Conservation (phyloP, 78 protist species). For the Trichosphaerium sp. region DNA sequence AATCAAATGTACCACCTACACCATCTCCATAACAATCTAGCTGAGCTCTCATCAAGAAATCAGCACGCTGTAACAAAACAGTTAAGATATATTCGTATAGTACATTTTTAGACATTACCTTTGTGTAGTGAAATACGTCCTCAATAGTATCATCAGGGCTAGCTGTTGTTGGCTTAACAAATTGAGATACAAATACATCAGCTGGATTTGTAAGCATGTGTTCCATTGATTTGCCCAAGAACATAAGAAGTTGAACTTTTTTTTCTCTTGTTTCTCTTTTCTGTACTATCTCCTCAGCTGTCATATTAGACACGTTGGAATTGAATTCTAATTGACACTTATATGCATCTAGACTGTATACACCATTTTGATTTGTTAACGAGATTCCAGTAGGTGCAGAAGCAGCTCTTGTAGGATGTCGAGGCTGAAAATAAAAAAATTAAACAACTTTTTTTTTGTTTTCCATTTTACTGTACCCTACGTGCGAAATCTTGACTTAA, state of each 20-base stretch:
- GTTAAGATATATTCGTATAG: neutral
- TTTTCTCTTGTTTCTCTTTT: too few relatives aligned
- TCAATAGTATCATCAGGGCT: neutral
- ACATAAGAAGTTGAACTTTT: slow-evolving; percentile 15
- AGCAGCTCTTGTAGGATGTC: too few relatives aligned
- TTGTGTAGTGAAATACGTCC: slow-evolving; percentile 7
- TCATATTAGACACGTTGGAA: too few relatives aligned
- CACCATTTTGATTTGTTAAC: too few relatives aligned
- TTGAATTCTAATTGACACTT: too few relatives aligned
- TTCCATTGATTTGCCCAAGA: slow-evolving; percentile 52
- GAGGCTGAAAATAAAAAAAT: too few relatives aligned
- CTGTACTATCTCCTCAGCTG: too few relatives aligned
- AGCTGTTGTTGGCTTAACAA: neutral
- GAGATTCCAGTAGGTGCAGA: too few relatives aligned
- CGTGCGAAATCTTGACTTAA: too few relatives aligned
- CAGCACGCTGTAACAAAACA: slow-evolving; percentile 5
- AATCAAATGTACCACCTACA: slow-evolving; percentile 35
- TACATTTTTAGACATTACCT: neutral
- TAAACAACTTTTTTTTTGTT: too few relatives aligned
- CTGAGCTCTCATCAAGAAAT: slow-evolving; percentile 36
- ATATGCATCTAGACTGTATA: too few relatives aligned
- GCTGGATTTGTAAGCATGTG: slow-evolving; percentile 35
- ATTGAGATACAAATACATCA: slow-evolving; percentile 11
- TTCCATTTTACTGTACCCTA: too few relatives aligned
- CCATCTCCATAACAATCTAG: slow-evolving; percentile 47